Evolutionary conservation across 2,329 filamentous ascomycete species (phyloP), one percentile per base, ranked within the genome.

Genomic region (Botrytis fabae): DNA sequence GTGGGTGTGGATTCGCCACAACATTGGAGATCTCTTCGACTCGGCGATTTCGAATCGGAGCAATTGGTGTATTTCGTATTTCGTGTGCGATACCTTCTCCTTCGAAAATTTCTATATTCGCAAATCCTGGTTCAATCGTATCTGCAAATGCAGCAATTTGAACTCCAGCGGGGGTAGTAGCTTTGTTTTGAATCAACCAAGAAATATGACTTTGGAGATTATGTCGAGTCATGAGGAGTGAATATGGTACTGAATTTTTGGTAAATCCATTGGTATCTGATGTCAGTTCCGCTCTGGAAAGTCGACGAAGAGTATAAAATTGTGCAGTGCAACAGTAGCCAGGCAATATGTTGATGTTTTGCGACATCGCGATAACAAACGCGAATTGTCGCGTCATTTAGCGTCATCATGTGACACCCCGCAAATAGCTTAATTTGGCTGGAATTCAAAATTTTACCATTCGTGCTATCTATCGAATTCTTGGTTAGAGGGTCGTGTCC

Each of bases 141-240:
- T 62, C 66, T 38, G 71, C 73, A 38, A 68, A 57, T 40, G 38
- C 38, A 69, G 61, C 65, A 32, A 69, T 71, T 63, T 74, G 72
- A 70, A 74, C 74, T 70, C 70, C 72, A 72, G 70, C 75, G 42
- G 77, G 75, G 51, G 75, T 75, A 77, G 76, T 76, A 70, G 78
- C 75, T 77, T 78, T 73, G 69, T 75, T 75, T 60, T 77, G 76
- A 69, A 81, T 76, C 71, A 81, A 78, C 80, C 80, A 81, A 73
- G 79, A 77, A 74, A 81, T 78, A 70, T 81, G 80, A 76, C 60
- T 71, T 74, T 77, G 75, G 60, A 81, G 78, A 76, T 81, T 81
- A 76, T 81, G 77, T 74, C 78, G 77, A 80, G 80, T 81, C 80
- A 81, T 81, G 76, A 76, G 78, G 78, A 74, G 71, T 72, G 73